A percentile compares a stretch with the other conserved stretches of the same genome.
These are phyloP conservation scores for Cyclotella atomus DNA, from an alignment of 108 stramenopile species.

Conservation along the genomic window DNA sequence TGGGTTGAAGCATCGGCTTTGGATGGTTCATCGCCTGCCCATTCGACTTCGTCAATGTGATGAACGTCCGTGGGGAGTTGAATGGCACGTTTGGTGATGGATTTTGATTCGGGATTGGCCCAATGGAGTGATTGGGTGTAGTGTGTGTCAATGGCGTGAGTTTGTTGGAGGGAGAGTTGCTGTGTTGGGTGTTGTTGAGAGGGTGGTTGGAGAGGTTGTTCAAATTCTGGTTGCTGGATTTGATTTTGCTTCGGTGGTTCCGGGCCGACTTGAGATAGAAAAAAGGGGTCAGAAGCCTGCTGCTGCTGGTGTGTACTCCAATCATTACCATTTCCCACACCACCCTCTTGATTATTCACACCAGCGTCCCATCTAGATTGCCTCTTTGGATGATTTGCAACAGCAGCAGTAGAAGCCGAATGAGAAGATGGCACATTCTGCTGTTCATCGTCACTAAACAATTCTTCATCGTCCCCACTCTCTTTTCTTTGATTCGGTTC, in stretches of 20 bases:
- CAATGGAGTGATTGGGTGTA: constrained; percentile 50
- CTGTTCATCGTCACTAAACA: constrained; percentile 17
- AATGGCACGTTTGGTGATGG: constrained; percentile 29
- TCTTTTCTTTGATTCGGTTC: background rate
- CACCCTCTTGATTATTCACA: too few species aligned
- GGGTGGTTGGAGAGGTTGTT: background rate
- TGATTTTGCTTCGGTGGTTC: background rate
- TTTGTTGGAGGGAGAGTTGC: background rate
- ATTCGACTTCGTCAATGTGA: constrained; percentile 58
- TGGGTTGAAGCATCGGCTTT: background rate
- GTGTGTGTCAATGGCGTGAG: background rate
- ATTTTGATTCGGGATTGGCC: constrained; percentile 25
- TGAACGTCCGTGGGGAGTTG: constrained; percentile 47
- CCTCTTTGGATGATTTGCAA: too few species aligned
- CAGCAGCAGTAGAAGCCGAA: too few species aligned
- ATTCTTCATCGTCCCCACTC: background rate
- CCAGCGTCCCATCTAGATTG: too few species aligned
- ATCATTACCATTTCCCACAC: too few species aligned
- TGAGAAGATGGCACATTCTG: background rate
- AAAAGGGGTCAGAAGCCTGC: background rate
- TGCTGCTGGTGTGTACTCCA: constrained; percentile 1
- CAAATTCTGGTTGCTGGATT: background rate
- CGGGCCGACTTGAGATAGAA: background rate
- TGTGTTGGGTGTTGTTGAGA: background rate
- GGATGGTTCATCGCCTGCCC: constrained; percentile 42